Percentiles rank a stretch among this genome's conserved stretches.
Conservation (phyloP, 164 flowering plant species). For the grape (Vitis vinifera) region ASM3070453v1 NC_081817.1:9210501-9211000, state of each 20-base stretch:
- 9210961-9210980: not conserved
- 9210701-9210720: conserved; percentile 51
- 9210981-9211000: not conserved
- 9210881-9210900: conserved; percentile 76
- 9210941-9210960: conserved; percentile 69
- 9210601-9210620: conserved; percentile 27
- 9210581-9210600: conserved; percentile 25
- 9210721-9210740: conserved; percentile 44
- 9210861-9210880: conserved; percentile 54
- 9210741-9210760: conserved; percentile 56
- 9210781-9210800: conserved; percentile 65
- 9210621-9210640: conserved; percentile 60
- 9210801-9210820: conserved; percentile 74
- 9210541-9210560: conserved; percentile 32
- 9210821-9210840: conserved; percentile 57
- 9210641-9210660: conserved; percentile 61
- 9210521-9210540: conserved; percentile 20
- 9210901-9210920: conserved; percentile 78
- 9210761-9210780: conserved; percentile 55
- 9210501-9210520: conserved; percentile 28
- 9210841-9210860: conserved; percentile 65
- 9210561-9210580: conserved; percentile 33
- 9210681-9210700: conserved; percentile 72
- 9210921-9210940: conserved; percentile 63
- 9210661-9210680: conserved; percentile 63